Percentiles rank a stretch among this genome's conserved stretches.
Evolutionary conservation across 768 basidiomycete genomes (phyloP).

Genomic region (Trametes cinnabarina): DNA sequence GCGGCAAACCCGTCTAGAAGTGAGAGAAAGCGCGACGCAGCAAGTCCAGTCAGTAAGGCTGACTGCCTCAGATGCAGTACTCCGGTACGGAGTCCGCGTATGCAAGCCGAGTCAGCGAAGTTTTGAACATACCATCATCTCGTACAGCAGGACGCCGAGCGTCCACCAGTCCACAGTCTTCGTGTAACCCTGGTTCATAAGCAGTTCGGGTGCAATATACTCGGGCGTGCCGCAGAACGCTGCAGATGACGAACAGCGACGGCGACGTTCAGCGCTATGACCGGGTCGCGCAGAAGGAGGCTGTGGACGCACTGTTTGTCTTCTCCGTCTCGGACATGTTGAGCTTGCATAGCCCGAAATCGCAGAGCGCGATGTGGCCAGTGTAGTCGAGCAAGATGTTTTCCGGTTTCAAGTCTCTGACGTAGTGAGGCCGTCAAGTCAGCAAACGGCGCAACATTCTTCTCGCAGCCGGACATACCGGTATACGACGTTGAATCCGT

Average conservation of each 20-base stretch:
- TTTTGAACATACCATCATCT: conserved; percentile 80
- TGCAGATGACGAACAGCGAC: conserved; percentile 28
- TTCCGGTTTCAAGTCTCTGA: conserved; percentile 93
- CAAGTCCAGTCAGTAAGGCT: not conserved
- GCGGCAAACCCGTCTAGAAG: conserved; percentile 85
- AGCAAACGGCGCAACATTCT: not conserved
- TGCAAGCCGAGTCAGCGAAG: too few species aligned
- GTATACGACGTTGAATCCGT: conserved; percentile 98
- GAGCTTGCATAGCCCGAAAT: conserved; percentile 94
- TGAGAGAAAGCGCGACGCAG: not conserved
- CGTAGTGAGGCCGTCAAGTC: not conserved
- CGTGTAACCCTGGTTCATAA: conserved; percentile 95
- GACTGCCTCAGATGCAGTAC: not conserved
- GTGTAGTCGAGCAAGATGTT: conserved; percentile 98
- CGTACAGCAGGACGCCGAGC: conserved; percentile 90
- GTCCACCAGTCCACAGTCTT: conserved; percentile 99
- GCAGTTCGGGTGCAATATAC: conserved; percentile 95
- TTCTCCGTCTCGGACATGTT: conserved; percentile 99
- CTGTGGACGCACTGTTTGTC: conserved; percentile 76
- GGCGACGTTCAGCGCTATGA: conserved; percentile 15
- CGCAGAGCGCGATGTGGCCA: conserved; percentile 96
- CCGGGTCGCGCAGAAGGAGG: conserved; percentile 3
- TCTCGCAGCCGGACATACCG: conserved; percentile 49
- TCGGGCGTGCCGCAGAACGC: conserved; percentile 99
- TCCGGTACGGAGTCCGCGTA: not conserved